Evolutionary conservation across 306 rosid genomes (phyloP).

Genomic region (Malus sieversii): DNA sequence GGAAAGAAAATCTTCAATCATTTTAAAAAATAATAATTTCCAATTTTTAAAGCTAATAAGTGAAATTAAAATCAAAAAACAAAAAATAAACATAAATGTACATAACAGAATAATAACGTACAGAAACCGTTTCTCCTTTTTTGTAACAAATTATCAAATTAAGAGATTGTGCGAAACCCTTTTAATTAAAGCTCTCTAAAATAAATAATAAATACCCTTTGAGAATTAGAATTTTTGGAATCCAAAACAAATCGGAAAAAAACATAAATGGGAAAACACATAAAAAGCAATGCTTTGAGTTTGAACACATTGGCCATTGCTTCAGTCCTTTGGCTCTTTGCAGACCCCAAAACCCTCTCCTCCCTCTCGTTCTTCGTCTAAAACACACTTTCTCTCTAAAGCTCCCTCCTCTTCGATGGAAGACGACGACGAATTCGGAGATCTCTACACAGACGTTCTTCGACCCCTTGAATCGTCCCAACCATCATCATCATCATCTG

Average conservation of each 20-base stretch:
- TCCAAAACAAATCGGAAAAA: neutral
- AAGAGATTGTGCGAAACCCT: too few species aligned
- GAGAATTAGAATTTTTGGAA: neutral
- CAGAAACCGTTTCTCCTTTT: too few species aligned
- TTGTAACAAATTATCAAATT: too few species aligned
- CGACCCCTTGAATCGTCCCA: constrained; percentile 50
- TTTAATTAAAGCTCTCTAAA: too few species aligned
- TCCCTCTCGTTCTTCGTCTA: neutral
- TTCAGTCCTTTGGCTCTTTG: constrained; percentile 1
- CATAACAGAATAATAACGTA: too few species aligned
- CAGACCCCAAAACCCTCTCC: constrained; percentile 26
- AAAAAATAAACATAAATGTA: too few species aligned
- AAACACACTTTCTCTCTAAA: neutral
- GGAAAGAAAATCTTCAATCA: neutral
- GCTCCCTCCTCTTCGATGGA: constrained; percentile 41
- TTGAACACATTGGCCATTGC: neutral
- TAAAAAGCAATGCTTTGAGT: neutral
- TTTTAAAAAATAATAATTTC: too few species aligned
- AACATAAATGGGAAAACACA: neutral
- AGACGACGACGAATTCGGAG: constrained; percentile 99
- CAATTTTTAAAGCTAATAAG: too few species aligned
- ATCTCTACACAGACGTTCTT: constrained; percentile 89
- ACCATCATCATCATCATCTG: constrained; percentile 41
- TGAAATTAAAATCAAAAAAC: too few species aligned
- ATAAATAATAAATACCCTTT: neutral